Percentiles rank a stretch among this genome's conserved stretches.
Conservation (phyloP, 1,284 basidiomycete genomes). For the Ganoderma multipileum region DNA sequence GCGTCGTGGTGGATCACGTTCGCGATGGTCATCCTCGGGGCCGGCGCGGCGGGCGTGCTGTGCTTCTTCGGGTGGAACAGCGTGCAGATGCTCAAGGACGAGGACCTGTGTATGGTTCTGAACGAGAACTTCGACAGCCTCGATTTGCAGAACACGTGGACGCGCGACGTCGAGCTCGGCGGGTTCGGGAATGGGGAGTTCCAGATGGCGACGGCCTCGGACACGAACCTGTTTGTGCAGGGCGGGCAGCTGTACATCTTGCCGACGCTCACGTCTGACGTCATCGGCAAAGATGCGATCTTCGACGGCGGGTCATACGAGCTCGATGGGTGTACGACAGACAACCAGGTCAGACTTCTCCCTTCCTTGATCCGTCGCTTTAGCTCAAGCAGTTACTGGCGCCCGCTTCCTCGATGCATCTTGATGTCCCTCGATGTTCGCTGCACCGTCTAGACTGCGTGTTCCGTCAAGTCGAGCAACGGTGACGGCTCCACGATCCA, state of each 20-base stretch:
- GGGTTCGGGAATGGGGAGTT: constrained; percentile 87
- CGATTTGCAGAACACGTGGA: constrained; percentile 62
- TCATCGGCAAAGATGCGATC: constrained; percentile 60
- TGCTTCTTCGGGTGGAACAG: constrained; percentile 54
- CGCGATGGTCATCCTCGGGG: constrained; percentile 50
- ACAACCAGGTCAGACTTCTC: constrained; percentile 36
- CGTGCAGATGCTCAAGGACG: constrained; percentile 45
- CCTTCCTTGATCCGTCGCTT: not conserved
- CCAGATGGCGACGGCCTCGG: constrained; percentile 72
- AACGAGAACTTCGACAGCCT: constrained; percentile 71
- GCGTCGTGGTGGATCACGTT: constrained; percentile 68
- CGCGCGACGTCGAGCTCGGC: constrained; percentile 72
- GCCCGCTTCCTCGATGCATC: not conserved
- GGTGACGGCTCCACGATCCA: constrained; percentile 61
- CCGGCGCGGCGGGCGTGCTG: constrained; percentile 52
- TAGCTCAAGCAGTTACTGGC: not conserved
- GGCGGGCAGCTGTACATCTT: constrained; percentile 80
- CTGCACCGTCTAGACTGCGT: constrained; percentile 41
- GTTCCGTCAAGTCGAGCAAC: constrained; percentile 48
- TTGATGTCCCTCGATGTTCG: not conserved
- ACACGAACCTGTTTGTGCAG: constrained; percentile 73
- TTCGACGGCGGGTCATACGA: constrained; percentile 70
- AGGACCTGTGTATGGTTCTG: constrained; percentile 69
- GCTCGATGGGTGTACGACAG: constrained; percentile 69
- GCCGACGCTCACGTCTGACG: constrained; percentile 80